A percentile compares a stretch with the other conserved stretches of the same genome.
Evolutionary conservation across 2,329 filamentous ascomycete species (phyloP).

Genomic region (Cytospora leucostoma): DNA sequence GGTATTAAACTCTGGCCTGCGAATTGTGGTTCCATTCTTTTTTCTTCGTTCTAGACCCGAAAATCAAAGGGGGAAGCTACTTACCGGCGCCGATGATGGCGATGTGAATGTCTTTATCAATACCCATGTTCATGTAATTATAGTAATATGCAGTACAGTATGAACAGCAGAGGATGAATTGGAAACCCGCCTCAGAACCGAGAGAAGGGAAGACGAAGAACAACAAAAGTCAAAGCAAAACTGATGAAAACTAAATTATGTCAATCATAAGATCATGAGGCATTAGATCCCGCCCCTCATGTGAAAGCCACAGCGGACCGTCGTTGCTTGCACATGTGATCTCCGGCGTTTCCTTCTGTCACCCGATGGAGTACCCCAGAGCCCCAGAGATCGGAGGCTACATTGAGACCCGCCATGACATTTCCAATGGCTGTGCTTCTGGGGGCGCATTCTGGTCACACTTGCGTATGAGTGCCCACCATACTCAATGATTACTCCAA

Average conservation of each 20-base stretch:
- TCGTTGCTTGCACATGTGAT: not conserved
- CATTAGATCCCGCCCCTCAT: too few species aligned
- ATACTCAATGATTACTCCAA: too few species aligned
- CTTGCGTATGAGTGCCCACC: too few species aligned
- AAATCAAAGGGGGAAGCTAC: not conserved
- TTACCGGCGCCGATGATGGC: slow-evolving; percentile 39
- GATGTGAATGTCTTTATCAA: slow-evolving; percentile 29
- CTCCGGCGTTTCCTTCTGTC: not conserved
- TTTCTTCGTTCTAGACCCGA: not conserved
- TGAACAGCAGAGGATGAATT: too few species aligned
- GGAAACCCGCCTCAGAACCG: too few species aligned
- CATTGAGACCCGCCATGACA: not conserved
- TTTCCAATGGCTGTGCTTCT: not conserved
- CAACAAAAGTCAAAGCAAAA: not conserved
- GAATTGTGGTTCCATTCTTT: not conserved
- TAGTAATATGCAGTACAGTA: not conserved
- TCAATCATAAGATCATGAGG: not conserved
- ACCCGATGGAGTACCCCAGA: not conserved
- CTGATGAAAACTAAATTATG: not conserved
- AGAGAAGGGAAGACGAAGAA: not conserved
- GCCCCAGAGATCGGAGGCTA: too few species aligned
- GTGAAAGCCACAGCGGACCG: slow-evolving; percentile 30
- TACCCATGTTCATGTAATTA: not conserved
- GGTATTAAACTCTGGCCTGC: not conserved
- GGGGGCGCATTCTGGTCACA: too few species aligned